Evolutionary conservation across 192 early-diverging fungal species (phyloP).

Genomic region (Umbelopsis isabellina): DNA sequence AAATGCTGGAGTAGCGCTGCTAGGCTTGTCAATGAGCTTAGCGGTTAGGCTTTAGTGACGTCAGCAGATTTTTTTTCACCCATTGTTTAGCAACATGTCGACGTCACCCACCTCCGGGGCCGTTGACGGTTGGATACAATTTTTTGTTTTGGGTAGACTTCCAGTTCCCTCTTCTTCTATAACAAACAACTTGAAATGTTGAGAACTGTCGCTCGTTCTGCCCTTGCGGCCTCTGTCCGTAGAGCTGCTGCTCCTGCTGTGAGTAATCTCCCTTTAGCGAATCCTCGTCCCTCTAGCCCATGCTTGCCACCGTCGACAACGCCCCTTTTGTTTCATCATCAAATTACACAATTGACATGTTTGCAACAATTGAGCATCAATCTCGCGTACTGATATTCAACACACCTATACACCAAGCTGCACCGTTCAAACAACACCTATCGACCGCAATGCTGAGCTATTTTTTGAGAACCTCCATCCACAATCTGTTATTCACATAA

Average conservation of each 20-base stretch:
- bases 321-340: background rate
- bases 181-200: conserved; percentile 25
- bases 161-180: conserved; percentile 19
- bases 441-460: too few relatives aligned
- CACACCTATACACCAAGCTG: background rate
- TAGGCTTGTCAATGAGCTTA: too few relatives aligned
- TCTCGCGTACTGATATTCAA: background rate
- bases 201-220: conserved; percentile 23
- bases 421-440: too few relatives aligned
- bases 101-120: conserved; percentile 14
- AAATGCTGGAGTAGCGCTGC: too few relatives aligned
- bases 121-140: conserved; percentile 22
- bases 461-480: too few relatives aligned
- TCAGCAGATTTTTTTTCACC: too few relatives aligned
- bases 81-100: conserved; percentile 1
- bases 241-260: conserved; percentile 21
- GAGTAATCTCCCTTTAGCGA: conserved; percentile 2
- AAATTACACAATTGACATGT: background rate
- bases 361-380: background rate
- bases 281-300: background rate
- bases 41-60: too few relatives aligned
- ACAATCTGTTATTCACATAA: too few relatives aligned
- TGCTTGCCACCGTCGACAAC: background rate
- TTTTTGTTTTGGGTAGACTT: conserved; percentile 20
- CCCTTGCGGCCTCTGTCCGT: conserved; percentile 22